Conservation (phyloP, 2,329 filamentous ascomycete genomes). For the Lachnum nothofagi region DNA sequence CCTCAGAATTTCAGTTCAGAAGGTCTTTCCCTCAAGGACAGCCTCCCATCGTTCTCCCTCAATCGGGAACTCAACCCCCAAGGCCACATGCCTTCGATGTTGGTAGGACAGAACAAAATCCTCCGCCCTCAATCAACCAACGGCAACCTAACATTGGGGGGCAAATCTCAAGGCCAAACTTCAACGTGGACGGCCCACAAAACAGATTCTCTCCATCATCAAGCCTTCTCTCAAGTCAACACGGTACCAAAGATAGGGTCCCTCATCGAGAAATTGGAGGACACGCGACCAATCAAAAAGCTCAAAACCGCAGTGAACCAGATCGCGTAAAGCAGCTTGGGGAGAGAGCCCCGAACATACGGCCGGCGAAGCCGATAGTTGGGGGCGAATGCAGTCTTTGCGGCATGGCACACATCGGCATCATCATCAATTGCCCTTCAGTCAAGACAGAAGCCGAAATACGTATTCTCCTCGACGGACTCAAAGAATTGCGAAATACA, state of each 20-base stretch:
- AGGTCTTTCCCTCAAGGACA: no score
- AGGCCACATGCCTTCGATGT: no score
- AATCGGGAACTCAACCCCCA: no score
- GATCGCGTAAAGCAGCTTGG: no score
- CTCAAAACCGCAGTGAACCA: not conserved
- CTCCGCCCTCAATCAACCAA: not conserved
- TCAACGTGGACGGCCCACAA: not conserved
- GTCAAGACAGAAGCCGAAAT: not conserved
- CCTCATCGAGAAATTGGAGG: not conserved
- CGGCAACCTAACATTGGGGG: not conserved
- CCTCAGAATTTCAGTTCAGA: no score
- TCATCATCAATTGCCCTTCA: not conserved
- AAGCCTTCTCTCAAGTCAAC: not conserved
- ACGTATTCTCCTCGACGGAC: constrained; percentile 1
- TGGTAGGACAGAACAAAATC: no score
- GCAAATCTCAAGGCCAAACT: not conserved
- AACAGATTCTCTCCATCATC: not conserved
- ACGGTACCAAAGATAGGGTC: not conserved
- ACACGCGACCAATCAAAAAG: not conserved
- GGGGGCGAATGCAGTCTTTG: not conserved
- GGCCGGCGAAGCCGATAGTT: not conserved
- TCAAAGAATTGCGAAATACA: not conserved
- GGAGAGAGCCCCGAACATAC: no score
- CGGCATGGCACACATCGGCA: not conserved
- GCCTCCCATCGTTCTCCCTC: no score